These are phyloP conservation scores for Cercospora berteroae DNA, from an alignment of 2,329 filamentous ascomycete species.

Conservation along the genomic window DNA sequence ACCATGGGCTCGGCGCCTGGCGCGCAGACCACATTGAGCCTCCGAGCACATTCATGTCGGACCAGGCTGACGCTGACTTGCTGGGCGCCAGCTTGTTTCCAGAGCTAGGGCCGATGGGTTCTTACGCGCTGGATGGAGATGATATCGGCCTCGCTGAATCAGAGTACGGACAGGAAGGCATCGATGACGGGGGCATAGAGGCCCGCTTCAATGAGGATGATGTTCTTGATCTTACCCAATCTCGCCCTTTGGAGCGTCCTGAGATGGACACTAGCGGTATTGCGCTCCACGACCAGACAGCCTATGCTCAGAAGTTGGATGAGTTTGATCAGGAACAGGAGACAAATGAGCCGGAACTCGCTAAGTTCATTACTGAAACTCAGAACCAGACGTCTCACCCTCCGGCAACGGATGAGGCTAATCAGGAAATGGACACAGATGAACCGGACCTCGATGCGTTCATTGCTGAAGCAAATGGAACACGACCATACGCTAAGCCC, in stretches of 20 bases:
- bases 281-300: neutral
- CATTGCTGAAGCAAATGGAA: conserved; percentile 7
- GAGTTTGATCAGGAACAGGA: neutral
- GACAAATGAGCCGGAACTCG: neutral
- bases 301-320: too few relatives aligned
- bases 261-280: neutral
- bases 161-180: conserved; percentile 5
- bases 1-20: neutral
- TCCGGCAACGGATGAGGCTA: neutral
- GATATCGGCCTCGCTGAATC: neutral
- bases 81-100: neutral
- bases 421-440: neutral
- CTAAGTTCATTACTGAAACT: neutral
- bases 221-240: neutral
- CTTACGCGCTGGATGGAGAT: neutral
- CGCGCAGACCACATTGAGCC: neutral
- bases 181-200: neutral
- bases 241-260: neutral
- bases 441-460: conserved; percentile 2
- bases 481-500: neutral
- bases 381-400: neutral
- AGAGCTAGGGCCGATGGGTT: neutral
- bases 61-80: neutral
- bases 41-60: neutral
- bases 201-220: neutral